Percentiles rank a stretch among this genome's conserved stretches.
Evolutionary conservation across 2,329 filamentous ascomycete species (phyloP).

Genomic region (Ilyonectria sp.): DNA sequence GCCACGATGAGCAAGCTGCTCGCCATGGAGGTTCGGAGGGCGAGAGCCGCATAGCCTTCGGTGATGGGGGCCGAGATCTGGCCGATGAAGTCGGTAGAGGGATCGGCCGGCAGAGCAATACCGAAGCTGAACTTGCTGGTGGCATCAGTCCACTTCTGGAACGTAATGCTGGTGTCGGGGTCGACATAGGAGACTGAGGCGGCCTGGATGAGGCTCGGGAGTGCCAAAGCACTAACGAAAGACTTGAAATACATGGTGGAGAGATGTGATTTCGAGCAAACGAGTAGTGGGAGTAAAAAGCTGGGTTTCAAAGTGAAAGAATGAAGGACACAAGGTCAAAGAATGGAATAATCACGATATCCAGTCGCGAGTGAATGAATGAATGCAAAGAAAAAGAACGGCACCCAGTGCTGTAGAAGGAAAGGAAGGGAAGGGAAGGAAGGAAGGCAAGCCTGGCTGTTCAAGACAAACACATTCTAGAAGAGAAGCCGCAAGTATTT

Average conservation of each 20-base stretch:
- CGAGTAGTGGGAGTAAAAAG: neutral
- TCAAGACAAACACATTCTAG: neutral
- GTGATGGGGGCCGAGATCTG: constrained; percentile 65
- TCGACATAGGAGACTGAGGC: constrained; percentile 57
- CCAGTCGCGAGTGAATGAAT: constrained; percentile 29
- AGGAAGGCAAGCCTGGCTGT: constrained; percentile 24
- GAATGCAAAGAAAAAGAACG: constrained; percentile 25
- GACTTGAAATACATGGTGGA: constrained; percentile 38
- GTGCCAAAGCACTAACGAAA: constrained; percentile 38
- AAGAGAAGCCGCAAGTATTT: constrained; percentile 8
- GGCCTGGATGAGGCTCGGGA: constrained; percentile 31
- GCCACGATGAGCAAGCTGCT: constrained; percentile 71
- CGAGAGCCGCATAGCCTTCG: constrained; percentile 67
- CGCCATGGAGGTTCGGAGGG: constrained; percentile 71
- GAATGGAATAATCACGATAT: constrained; percentile 27
- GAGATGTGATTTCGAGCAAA: neutral
- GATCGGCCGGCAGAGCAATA: constrained; percentile 66
- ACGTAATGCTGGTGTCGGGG: constrained; percentile 65
- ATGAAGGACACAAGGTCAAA: constrained; percentile 19
- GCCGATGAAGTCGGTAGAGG: constrained; percentile 72
- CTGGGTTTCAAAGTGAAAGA: constrained; percentile 7
- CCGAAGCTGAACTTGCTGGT: constrained; percentile 67
- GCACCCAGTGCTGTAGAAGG: constrained; percentile 31
- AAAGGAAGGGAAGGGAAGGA: constrained; percentile 19
- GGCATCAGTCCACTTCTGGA: constrained; percentile 64